Conservation (phyloP, 2,329 filamentous ascomycete genomes). For the Apiospora pterosperma region DNA sequence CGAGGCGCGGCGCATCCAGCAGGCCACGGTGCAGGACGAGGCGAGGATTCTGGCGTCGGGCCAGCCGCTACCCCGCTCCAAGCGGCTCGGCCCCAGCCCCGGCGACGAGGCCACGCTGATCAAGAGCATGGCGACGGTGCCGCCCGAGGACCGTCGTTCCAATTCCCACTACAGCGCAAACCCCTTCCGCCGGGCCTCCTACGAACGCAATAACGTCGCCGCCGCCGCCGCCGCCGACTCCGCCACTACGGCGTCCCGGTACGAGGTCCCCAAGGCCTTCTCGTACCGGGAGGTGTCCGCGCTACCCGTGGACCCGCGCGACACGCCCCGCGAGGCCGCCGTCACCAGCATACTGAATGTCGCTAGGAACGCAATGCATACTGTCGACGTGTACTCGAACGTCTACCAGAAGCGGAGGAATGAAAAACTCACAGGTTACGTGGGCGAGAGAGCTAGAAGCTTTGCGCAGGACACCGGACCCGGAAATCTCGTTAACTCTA, state of each 20-base stretch:
- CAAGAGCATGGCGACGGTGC: not conserved
- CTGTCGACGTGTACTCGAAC: slow-evolving; percentile 1
- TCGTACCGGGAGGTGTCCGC: not conserved
- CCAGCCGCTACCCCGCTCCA: slow-evolving; percentile 2
- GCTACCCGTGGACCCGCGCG: not conserved
- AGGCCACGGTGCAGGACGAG: not conserved
- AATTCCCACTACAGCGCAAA: not conserved
- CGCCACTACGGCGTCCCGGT: not conserved
- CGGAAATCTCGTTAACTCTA: not conserved
- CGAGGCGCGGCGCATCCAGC: slow-evolving; percentile 5
- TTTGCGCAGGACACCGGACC: not conserved
- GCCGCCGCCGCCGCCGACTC: not conserved
- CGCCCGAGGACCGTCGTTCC: not conserved
- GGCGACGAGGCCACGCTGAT: not conserved
- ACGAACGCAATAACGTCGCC: not conserved
- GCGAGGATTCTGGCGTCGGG: not conserved
- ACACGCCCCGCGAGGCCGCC: slow-evolving; percentile 8
- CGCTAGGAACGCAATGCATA: not conserved
- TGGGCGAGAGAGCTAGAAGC: not conserved
- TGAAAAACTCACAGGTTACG: not conserved
- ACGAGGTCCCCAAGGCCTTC: not conserved
- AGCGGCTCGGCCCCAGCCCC: not conserved
- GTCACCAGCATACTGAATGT: not conserved
- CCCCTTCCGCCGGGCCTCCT: not conserved
- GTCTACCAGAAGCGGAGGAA: not conserved